phyloP scores from a whole-genome alignment of 2,329 filamentous ascomycete species.

The Blastomyces gilchristii region DNA sequence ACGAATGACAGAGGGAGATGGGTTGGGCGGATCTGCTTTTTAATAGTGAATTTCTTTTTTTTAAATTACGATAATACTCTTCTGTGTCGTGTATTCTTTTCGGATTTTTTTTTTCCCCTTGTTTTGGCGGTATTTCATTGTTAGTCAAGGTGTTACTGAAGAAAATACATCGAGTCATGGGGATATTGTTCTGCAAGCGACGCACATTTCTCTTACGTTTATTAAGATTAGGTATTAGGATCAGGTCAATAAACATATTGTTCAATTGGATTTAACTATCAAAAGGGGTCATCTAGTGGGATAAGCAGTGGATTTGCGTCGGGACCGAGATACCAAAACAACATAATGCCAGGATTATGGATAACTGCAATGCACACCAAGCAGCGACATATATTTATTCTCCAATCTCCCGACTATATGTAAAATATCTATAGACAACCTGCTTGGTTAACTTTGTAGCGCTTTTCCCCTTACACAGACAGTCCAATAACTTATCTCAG shows the following conservation, averaged over 20 bases:
- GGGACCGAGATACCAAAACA: too few relatives aligned
- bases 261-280: background rate
- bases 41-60: constrained; percentile 12
- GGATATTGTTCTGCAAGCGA: background rate
- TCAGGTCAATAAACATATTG: too few relatives aligned
- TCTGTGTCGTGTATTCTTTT: constrained; percentile 1
- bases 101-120: background rate
- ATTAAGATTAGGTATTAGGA: too few relatives aligned
- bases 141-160: background rate
- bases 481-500: too few relatives aligned
- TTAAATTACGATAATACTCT: background rate
- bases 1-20: constrained; percentile 36
- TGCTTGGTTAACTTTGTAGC: too few relatives aligned
- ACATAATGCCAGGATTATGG: background rate
- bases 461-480: too few relatives aligned
- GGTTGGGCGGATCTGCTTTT: constrained; percentile 33
- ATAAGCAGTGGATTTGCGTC: too few relatives aligned
- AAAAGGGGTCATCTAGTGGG: background rate
- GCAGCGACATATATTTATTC: background rate
- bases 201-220: background rate
- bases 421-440: background rate
- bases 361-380: background rate
- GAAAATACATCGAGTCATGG: background rate
- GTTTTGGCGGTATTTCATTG: background rate
- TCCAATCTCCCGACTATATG: background rate